A percentile compares a stretch with the other conserved stretches of the same genome.
Evolutionary conservation across 1,139 yeast species (phyloP).

Genomic region (Nematodospora anomalae): DNA sequence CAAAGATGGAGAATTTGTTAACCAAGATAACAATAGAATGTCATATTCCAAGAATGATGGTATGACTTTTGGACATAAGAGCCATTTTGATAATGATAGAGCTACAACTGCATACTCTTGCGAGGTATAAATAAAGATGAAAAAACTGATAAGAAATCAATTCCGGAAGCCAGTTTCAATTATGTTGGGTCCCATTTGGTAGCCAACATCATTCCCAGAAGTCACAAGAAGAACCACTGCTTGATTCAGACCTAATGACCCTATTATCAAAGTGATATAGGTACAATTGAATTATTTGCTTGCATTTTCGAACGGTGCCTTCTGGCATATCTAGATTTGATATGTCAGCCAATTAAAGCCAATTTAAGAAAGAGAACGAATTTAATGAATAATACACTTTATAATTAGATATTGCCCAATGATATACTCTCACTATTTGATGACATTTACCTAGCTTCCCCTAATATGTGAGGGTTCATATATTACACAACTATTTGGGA

Average conservation of each 20-base stretch:
- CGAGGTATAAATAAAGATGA: neutral
- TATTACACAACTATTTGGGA: conserved; percentile 8
- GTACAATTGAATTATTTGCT: conserved; percentile 22
- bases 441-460: conserved; percentile 7
- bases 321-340: conserved; percentile 11
- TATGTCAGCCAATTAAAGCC: conserved; percentile 11
- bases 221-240: no score
- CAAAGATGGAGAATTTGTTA: conserved; percentile 12
- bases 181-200: conserved; percentile 38
- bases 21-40: conserved; percentile 6
- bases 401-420: conserved; percentile 5
- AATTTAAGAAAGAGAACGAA: conserved; percentile 9
- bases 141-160: neutral
- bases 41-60: no score
- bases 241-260: conserved; percentile 18
- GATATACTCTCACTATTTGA: conserved; percentile 10
- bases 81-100: no score
- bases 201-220: conserved; percentile 32
- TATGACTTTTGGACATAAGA: no score
- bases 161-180: conserved; percentile 16
- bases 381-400: conserved; percentile 11
- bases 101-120: no score
- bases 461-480: conserved; percentile 10
- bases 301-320: conserved; percentile 10
- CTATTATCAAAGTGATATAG: conserved; percentile 14